A percentile compares a stretch with the other conserved stretches of the same genome.
phyloP scores from a whole-genome alignment of 2,329 filamentous ascomycete species.

The Epichloe festucae region DNA sequence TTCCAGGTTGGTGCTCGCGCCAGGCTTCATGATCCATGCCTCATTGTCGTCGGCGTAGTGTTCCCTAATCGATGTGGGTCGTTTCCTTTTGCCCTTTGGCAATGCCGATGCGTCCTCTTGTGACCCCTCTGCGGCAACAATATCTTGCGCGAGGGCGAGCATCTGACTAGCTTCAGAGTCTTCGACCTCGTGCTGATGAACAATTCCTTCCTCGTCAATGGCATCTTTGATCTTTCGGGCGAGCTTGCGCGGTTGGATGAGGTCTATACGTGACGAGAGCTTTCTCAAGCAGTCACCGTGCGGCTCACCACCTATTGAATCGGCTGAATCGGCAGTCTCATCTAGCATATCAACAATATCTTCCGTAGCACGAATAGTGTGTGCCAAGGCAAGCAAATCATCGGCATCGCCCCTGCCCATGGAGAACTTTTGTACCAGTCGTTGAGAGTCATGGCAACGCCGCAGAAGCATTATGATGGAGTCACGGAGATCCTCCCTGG shows the following conservation, averaged over 20 bases:
- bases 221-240: slow-evolving; percentile 59
- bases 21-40: slow-evolving; percentile 52
- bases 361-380: slow-evolving; percentile 63
- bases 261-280: slow-evolving; percentile 45
- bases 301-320: slow-evolving; percentile 5
- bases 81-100: slow-evolving; percentile 39
- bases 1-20: slow-evolving; percentile 52
- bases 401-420: slow-evolving; percentile 85
- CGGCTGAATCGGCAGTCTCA: slow-evolving; percentile 9
- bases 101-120: slow-evolving; percentile 40
- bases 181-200: slow-evolving; percentile 64
- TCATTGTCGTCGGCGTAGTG: slow-evolving; percentile 47
- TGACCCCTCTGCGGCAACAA: slow-evolving; percentile 53
- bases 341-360: slow-evolving; percentile 43
- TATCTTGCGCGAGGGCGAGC: slow-evolving; percentile 58
- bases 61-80: slow-evolving; percentile 35
- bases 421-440: slow-evolving; percentile 87
- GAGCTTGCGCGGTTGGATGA: slow-evolving; percentile 54
- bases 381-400: slow-evolving; percentile 72
- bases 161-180: slow-evolving; percentile 59
- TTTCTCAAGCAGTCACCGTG: slow-evolving; percentile 24
- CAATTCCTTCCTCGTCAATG: slow-evolving; percentile 88
- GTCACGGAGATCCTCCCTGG: slow-evolving; percentile 58
- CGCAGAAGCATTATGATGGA: slow-evolving; percentile 54
- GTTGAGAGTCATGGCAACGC: slow-evolving; percentile 71